Conservation (phyloP, 1,139 yeast species). For the Debaryomycetaceae sp. region DNA sequence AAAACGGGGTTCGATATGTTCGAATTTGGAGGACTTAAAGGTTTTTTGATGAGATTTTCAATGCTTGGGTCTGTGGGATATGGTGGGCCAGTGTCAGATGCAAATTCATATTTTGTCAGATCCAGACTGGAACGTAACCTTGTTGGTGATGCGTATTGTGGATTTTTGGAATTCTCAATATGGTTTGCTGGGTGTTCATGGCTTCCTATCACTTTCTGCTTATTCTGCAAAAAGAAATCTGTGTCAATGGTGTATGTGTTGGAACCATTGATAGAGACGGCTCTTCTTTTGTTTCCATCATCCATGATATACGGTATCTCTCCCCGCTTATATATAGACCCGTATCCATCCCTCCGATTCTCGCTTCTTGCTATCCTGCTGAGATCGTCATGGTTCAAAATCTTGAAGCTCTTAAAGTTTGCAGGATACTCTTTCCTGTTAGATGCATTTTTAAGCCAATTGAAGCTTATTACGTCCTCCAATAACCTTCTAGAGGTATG, state of each 20-base stretch:
- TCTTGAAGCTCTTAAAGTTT: background rate
- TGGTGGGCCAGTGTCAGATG: background rate
- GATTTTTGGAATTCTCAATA: background rate
- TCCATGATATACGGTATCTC: background rate
- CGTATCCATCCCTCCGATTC: slow-evolving; percentile 4
- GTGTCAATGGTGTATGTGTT: slow-evolving; percentile 1
- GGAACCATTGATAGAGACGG: background rate
- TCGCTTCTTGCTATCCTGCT: slow-evolving; percentile 2
- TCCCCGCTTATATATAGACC: background rate
- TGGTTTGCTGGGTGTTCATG: background rate
- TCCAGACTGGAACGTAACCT: background rate
- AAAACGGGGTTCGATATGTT: slow-evolving; percentile 2
- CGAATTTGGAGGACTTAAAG: background rate
- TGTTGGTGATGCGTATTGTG: background rate
- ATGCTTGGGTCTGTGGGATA: background rate
- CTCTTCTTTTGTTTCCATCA: background rate
- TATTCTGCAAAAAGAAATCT: background rate
- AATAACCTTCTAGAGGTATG: slow-evolving; percentile 1
- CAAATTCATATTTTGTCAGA: background rate
- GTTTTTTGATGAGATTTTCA: background rate
- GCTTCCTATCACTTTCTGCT: background rate
- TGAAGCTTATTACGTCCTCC: background rate
- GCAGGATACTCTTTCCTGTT: background rate
- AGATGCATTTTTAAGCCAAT: background rate
- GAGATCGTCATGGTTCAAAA: background rate